phyloP scores from a whole-genome alignment of 495 filamentous ascomycete species.

The Entonaema liquescens region DNA sequence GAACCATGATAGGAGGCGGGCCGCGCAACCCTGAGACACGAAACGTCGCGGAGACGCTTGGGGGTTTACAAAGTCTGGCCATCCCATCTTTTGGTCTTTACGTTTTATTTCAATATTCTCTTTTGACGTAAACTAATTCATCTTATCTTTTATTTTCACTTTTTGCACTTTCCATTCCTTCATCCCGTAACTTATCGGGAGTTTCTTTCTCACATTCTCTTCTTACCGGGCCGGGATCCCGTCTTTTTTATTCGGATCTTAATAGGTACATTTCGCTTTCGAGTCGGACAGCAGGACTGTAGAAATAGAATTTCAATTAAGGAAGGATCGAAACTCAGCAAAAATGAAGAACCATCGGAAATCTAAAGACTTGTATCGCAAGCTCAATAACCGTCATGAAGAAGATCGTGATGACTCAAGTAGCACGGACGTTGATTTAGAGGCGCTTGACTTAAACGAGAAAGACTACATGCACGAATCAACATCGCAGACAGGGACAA shows the following conservation, averaged over 20 bases:
- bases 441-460: slow-evolving; percentile 41
- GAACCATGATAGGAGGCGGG: not conserved
- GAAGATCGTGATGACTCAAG: slow-evolving; percentile 44
- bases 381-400: slow-evolving; percentile 21
- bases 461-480: slow-evolving; percentile 39
- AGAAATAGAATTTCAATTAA: not conserved
- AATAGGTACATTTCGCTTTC: not conserved
- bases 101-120: not conserved
- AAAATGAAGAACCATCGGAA: slow-evolving; percentile 30
- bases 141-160: not conserved
- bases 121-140: not conserved
- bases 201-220: slow-evolving; percentile 11
- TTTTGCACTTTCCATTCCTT: not conserved
- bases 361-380: slow-evolving; percentile 28
- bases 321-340: not conserved
- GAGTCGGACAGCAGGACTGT: not conserved
- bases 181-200: not conserved
- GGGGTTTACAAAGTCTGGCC: slow-evolving; percentile 18
- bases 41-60: slow-evolving; percentile 29
- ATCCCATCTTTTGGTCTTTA: slow-evolving; percentile 7
- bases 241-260: slow-evolving; percentile 6
- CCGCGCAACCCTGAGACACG: slow-evolving; percentile 23
- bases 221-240: slow-evolving; percentile 27
- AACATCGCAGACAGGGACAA: slow-evolving; percentile 1
- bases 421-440: slow-evolving; percentile 44